Conservation (phyloP, 2,329 filamentous ascomycete genomes). For the Hypoxylon sp. region DNA sequence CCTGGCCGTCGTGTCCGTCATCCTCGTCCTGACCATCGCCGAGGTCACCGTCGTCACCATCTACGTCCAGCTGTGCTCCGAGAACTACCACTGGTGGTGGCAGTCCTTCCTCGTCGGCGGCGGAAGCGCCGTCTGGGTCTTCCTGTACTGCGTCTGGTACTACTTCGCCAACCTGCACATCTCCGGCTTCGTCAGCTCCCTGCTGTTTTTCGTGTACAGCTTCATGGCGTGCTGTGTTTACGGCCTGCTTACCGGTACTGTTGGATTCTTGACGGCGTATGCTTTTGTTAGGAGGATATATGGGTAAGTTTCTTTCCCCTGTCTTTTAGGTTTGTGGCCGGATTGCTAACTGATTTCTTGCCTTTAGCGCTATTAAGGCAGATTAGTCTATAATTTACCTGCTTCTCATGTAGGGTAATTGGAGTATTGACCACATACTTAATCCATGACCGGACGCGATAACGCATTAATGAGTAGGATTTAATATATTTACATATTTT, state of each 20-base stretch:
- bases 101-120: constrained; percentile 83
- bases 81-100: constrained; percentile 96
- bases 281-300: constrained; percentile 86
- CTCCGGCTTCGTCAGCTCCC: constrained; percentile 77
- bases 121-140: constrained; percentile 81
- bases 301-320: constrained; percentile 60
- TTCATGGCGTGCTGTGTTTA: constrained; percentile 84
- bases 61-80: constrained; percentile 82
- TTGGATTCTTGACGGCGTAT: constrained; percentile 86
- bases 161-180: constrained; percentile 84
- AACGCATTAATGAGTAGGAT: constrained; percentile 35
- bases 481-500: constrained; percentile 16
- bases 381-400: constrained; percentile 54
- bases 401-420: too few species aligned
- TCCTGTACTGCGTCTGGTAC: constrained; percentile 84
- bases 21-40: constrained; percentile 78
- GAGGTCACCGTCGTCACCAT: constrained; percentile 86
- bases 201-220: constrained; percentile 88
- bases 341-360: constrained; percentile 27
- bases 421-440: background rate
- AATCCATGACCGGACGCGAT: constrained; percentile 29
- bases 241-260: constrained; percentile 80
- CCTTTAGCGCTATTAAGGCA: constrained; percentile 59
- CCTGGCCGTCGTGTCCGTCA: constrained; percentile 74
- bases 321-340: background rate